Evolutionary conservation across 106 monocot genomes (phyloP).

Genomic region (Vanilla planifolia): DNA sequence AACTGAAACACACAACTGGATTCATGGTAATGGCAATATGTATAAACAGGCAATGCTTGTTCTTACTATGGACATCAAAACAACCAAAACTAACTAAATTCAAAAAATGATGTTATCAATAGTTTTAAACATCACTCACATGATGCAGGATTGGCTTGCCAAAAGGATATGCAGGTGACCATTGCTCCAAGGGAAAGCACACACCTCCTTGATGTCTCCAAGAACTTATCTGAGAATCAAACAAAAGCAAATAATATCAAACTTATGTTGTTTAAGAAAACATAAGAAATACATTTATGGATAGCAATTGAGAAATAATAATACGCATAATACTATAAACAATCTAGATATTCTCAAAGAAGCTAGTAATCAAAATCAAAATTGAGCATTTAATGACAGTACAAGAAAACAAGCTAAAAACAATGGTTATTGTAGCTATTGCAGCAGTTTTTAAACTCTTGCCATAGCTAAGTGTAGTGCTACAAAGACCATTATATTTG

Average conservation of each 20-base stretch:
- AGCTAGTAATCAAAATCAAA: too few species aligned
- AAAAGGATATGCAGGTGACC: slow-evolving; percentile 21
- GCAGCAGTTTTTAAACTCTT: too few species aligned
- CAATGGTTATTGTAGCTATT: too few species aligned
- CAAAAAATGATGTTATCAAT: neutral
- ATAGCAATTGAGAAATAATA: neutral
- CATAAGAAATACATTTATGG: neutral
- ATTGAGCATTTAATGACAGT: too few species aligned
- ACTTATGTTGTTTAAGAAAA: neutral
- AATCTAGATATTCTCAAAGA: neutral
- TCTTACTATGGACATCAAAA: slow-evolving; percentile 11
- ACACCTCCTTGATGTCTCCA: slow-evolving; percentile 45
- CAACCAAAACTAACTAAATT: neutral
- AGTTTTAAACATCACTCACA: slow-evolving; percentile 34
- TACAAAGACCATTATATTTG: too few species aligned
- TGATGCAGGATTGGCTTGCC: slow-evolving; percentile 30
- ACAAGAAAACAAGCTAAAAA: too few species aligned
- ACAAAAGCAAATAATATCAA: neutral
- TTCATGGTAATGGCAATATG: too few species aligned
- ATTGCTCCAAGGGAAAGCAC: slow-evolving; percentile 28
- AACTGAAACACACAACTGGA: slow-evolving; percentile 55
- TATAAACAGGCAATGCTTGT: slow-evolving; percentile 34
- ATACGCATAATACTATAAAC: neutral
- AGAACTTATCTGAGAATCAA: slow-evolving; percentile 5
- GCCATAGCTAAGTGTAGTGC: too few species aligned